Evolutionary conservation across 164 flowering plant genomes (phyloP), one percentile per base, ranked within the genome.

Genomic region (Dillenia suffruticosa): DNA sequence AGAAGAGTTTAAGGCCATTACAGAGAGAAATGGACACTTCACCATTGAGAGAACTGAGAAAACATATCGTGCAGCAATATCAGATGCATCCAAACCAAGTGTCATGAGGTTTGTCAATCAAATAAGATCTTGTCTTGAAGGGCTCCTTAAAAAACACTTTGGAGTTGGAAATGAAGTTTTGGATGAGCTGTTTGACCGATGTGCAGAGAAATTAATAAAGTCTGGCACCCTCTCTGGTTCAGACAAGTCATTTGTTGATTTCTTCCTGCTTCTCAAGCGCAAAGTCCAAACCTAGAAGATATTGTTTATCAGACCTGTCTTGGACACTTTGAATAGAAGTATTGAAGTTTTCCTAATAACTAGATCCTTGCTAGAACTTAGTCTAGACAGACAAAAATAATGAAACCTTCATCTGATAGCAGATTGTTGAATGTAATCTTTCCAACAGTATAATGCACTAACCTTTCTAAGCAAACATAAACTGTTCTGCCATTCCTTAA

Each of bases 261-360:
- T 66, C 15, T 58, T 66, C 59, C 64, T 58, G 10, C 55, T 71
- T 49, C 56, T 71, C 12, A 71, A 63, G 63, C 70, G 74, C 17
- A 69, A 47, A 24, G 11, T 9, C 14, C 6, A 17, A 5, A 22
- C 9, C 7, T 10, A 14, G 52, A 50, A 14, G n/a, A 50, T 50
- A 9, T 10, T 14, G 8, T 2, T 50, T 2, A 51, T 51, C 7
- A 51, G 19, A 12, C 54, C 54, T n/a, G 10, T 51, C 19, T 51
- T 17, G 24, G 46, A 44, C 15, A 59, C 49, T 13, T n/a, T 16
- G 13, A 48, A n/a, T 11, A 16, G 48, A 9, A 10, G 8, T 11
- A 40, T 17, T 15, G 16, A 45, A 51, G 44, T 43, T 17, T 10
- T n/a, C 22, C 22, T 19, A 19, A 19, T 19, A 19, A 19, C 22